phyloP scores from a whole-genome alignment of 208 protist genomes.

The Leishmania lainsoni region DNA sequence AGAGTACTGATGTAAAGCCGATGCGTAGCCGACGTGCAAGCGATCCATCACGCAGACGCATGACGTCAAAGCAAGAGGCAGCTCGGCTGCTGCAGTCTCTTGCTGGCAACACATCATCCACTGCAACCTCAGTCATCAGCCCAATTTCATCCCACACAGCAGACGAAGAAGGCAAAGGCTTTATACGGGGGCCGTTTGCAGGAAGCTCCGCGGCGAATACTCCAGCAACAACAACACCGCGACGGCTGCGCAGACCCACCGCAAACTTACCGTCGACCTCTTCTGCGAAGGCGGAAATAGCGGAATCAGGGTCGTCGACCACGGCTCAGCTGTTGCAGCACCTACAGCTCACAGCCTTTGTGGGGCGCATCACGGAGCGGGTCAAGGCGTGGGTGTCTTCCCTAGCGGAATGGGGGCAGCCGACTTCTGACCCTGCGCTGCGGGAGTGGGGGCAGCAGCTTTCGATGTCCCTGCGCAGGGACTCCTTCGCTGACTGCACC shows the following conservation, averaged over 20 bases:
- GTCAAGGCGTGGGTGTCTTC: constrained; percentile 28
- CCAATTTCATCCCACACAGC: background rate
- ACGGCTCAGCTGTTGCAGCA: constrained; percentile 24
- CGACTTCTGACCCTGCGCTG: constrained; percentile 36
- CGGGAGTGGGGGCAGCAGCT: constrained; percentile 42
- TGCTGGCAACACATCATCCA: background rate
- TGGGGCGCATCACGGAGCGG: constrained; percentile 21
- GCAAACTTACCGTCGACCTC: background rate
- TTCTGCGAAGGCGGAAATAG: background rate
- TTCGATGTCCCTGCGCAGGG: constrained; percentile 32
- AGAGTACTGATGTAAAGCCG: constrained; percentile 5
- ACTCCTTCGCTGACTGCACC: constrained; percentile 49
- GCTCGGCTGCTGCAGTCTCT: constrained; percentile 13
- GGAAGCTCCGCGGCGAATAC: background rate
- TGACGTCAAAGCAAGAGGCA: constrained; percentile 14
- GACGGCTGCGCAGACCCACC: background rate
- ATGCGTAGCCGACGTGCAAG: constrained; percentile 25
- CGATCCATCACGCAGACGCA: constrained; percentile 16
- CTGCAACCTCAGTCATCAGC: too few relatives aligned
- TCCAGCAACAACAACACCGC: background rate
- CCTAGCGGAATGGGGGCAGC: constrained; percentile 34
- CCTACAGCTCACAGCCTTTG: constrained; percentile 18
- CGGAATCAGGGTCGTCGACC: constrained; percentile 5
- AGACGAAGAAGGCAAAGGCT: background rate
- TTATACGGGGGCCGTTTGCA: background rate